Evolutionary conservation across 2,329 filamentous ascomycete species (phyloP).

Genomic region (Fusarium xyrophilum): DNA sequence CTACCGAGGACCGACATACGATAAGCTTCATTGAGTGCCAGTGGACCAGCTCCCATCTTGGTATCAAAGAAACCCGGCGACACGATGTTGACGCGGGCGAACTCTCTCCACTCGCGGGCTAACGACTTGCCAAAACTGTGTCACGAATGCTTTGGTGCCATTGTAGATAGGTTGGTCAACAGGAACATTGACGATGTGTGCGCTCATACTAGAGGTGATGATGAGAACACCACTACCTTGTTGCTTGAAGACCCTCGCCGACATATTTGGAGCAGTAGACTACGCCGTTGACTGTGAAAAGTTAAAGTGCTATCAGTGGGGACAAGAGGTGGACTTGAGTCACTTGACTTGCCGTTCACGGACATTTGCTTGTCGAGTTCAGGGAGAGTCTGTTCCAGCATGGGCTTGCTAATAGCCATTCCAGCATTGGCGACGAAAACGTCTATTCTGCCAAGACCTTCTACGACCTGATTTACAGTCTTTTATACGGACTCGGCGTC

Average conservation of each 20-base stretch:
- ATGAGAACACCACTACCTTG: conserved; percentile 57
- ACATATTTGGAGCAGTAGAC: conserved; percentile 52
- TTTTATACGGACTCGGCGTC: background rate
- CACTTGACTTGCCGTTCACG: conserved; percentile 53
- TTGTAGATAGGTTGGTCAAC: conserved; percentile 63
- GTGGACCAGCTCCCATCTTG: conserved; percentile 54
- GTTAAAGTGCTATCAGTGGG: no score
- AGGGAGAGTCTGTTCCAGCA: conserved; percentile 60
- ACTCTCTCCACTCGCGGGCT: conserved; percentile 61
- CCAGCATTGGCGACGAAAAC: background rate
- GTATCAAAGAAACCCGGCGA: conserved; percentile 57
- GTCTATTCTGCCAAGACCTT: background rate
- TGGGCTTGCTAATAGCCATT: conserved; percentile 55
- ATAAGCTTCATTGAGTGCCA: conserved; percentile 53
- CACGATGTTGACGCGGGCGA: conserved; percentile 62
- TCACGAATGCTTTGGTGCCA: conserved; percentile 59
- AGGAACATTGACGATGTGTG: conserved; percentile 56
- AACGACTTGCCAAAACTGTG: conserved; percentile 61
- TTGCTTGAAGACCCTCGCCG: conserved; percentile 50
- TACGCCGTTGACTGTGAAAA: conserved; percentile 51
- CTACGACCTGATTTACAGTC: background rate
- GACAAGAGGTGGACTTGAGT: no score
- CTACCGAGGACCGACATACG: conserved; percentile 61
- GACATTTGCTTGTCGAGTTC: conserved; percentile 59
- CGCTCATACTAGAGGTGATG: conserved; percentile 57